These are phyloP conservation scores for Colletotrichum sp. DNA, from an alignment of 2,329 filamentous ascomycete species.

Conservation along the genomic window DNA sequence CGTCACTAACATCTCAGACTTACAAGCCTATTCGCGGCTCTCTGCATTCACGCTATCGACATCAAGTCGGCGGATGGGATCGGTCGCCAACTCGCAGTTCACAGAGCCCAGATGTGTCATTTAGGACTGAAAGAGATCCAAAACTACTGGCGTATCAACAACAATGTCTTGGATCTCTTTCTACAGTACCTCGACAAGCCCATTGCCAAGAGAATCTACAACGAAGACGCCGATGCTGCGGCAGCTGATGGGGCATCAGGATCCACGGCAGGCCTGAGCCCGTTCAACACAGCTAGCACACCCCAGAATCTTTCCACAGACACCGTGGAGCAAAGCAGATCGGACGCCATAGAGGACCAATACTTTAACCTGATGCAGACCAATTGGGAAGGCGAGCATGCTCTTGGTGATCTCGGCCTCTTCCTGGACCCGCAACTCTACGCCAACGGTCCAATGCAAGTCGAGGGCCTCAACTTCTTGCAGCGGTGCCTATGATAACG, in stretches of 20 bases:
- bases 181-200: conserved; percentile 41
- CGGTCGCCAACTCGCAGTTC: conserved; percentile 37
- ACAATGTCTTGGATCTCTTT: conserved; percentile 41
- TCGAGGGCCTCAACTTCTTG: conserved; percentile 32
- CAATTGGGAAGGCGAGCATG: conserved; percentile 40
- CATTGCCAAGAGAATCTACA: conserved; percentile 37
- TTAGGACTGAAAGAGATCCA: conserved; percentile 41
- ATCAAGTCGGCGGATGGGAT: conserved; percentile 37
- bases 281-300: not conserved
- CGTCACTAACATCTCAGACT: conserved; percentile 26
- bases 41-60: conserved; percentile 41
- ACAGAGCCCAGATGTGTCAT: conserved; percentile 41
- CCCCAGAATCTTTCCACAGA: not conserved
- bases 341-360: conserved; percentile 36
- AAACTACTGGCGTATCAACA: conserved; percentile 46
- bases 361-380: conserved; percentile 37
- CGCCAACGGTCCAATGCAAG: conserved; percentile 28
- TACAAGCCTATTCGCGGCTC: conserved; percentile 39
- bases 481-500: conserved; percentile 28
- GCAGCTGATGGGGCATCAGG: not conserved
- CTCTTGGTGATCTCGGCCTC: conserved; percentile 35
- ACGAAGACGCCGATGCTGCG: not conserved
- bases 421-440: conserved; percentile 34
- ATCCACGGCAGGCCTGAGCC: not conserved
- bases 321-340: conserved; percentile 8